These are phyloP conservation scores for Choiromyces venosus DNA, from an alignment of 495 filamentous ascomycete species.

Conservation along the genomic window DNA sequence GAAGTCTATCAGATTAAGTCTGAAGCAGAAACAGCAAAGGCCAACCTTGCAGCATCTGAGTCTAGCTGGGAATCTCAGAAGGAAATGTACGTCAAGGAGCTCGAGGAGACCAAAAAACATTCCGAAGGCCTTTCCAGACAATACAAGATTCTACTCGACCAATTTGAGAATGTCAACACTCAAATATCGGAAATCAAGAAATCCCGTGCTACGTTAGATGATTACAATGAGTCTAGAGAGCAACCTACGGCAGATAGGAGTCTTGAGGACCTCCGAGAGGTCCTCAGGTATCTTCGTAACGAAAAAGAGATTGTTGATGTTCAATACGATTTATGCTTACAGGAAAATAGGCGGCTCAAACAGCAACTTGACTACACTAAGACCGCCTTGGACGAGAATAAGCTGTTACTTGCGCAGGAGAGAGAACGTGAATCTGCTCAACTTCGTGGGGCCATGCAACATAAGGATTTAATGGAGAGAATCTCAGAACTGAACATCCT, in stretches of 20 bases:
- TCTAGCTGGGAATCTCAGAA: conserved; percentile 79
- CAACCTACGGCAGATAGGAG: conserved; percentile 46
- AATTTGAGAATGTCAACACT: conserved; percentile 71
- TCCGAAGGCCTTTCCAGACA: conserved; percentile 76
- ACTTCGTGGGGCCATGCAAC: conserved; percentile 61
- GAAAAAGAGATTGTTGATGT: conserved; percentile 98
- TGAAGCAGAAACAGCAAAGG: conserved; percentile 74
- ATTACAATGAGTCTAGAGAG: conserved; percentile 45
- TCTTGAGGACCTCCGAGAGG: conserved; percentile 71
- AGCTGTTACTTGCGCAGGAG: conserved; percentile 81
- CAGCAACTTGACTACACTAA: conserved; percentile 85
- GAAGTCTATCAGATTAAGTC: conserved; percentile 64
- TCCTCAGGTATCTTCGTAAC: conserved; percentile 82
- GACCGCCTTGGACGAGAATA: conserved; percentile 75
- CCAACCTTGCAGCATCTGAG: conserved; percentile 70
- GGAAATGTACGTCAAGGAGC: conserved; percentile 73
- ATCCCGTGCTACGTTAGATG: conserved; percentile 55
- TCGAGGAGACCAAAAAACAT: conserved; percentile 67
- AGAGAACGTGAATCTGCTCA: conserved; percentile 69
- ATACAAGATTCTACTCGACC: conserved; percentile 80
- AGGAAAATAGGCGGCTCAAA: conserved; percentile 78
- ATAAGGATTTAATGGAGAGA: conserved; percentile 86
- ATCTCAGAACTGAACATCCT: conserved; percentile 91
- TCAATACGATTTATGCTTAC: conserved; percentile 77
- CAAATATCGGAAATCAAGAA: conserved; percentile 74